These are phyloP conservation scores for Dianthus caryophyllus DNA, from an alignment of 148 eudicot genomes.

Conservation along the genomic window DNA sequence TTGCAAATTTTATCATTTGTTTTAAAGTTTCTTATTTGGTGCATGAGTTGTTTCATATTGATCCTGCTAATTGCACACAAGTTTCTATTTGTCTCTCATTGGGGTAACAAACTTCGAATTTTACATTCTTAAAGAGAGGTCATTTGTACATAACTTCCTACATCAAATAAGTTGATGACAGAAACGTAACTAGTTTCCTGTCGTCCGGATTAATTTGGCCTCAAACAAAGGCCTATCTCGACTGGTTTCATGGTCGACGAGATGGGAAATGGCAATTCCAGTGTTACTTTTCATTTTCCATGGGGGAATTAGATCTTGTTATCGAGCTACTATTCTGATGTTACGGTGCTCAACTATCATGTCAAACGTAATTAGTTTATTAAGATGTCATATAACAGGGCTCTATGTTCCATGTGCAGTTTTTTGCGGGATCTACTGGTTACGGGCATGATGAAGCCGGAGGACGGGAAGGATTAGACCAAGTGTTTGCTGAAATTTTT, in stretches of 20 bases:
- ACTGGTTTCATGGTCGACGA: not conserved
- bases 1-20: not conserved
- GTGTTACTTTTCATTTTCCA: not conserved
- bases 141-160: not conserved
- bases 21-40: not conserved
- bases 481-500: slow-evolving; percentile 82
- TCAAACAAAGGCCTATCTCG: not conserved
- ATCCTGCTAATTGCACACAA: not conserved
- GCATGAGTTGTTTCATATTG: not conserved
- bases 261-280: not conserved
- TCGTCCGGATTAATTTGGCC: not conserved
- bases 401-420: slow-evolving; percentile 34
- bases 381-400: not conserved
- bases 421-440: slow-evolving; percentile 94
- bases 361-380: not conserved
- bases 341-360: not conserved
- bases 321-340: not conserved
- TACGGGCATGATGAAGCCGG: slow-evolving; percentile 98
- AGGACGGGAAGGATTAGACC: slow-evolving; percentile 92
- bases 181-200: not conserved
- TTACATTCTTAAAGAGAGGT: not conserved
- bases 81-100: not conserved
- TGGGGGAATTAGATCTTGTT: not conserved
- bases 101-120: not conserved
- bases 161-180: not conserved